Conservation (phyloP, 2,329 filamentous ascomycete genomes). For the Xylariaceae sp. region DNA sequence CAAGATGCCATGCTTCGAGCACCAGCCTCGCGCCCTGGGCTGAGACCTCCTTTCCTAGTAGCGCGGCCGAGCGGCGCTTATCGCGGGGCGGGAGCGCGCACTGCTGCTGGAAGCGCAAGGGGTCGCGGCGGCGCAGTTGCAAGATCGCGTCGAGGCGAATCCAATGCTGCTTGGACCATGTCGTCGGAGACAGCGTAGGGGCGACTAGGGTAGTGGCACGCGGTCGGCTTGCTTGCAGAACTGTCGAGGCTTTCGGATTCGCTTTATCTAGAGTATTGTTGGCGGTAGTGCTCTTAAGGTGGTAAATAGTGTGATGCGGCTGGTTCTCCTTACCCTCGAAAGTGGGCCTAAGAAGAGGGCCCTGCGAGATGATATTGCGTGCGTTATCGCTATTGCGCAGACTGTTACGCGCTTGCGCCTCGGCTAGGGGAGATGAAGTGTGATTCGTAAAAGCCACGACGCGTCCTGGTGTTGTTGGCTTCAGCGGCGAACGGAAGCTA, state of each 20-base stretch:
- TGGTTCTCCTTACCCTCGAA: conserved; percentile 45
- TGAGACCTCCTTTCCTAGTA: conserved; percentile 56
- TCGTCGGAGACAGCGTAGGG: conserved; percentile 46
- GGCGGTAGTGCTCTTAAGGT: conserved; percentile 8
- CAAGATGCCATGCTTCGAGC: conserved; percentile 62
- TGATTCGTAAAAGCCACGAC: conserved; percentile 64
- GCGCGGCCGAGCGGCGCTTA: conserved; percentile 28
- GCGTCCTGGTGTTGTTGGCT: conserved; percentile 62
- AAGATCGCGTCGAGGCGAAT: conserved; percentile 57
- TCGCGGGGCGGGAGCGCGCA: conserved; percentile 28
- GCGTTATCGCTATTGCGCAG: conserved; percentile 6
- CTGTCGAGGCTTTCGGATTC: not conserved
- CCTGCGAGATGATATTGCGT: conserved; percentile 21
- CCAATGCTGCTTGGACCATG: conserved; percentile 61
- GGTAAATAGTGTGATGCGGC: conserved; percentile 29
- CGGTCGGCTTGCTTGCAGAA: not conserved
- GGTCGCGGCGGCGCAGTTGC: conserved; percentile 52
- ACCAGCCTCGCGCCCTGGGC: conserved; percentile 54
- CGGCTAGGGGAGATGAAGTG: conserved; percentile 50
- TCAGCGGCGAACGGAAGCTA: conserved; percentile 61
- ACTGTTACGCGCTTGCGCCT: conserved; percentile 8
- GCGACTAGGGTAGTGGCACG: not conserved
- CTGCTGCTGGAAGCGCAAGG: conserved; percentile 46
- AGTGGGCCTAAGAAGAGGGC: conserved; percentile 24
- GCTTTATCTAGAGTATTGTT: conserved; percentile 21